Evolutionary conservation across 805 yeast genomes (phyloP).

Genomic region (Vanderwaltozyma verrucispora): DNA sequence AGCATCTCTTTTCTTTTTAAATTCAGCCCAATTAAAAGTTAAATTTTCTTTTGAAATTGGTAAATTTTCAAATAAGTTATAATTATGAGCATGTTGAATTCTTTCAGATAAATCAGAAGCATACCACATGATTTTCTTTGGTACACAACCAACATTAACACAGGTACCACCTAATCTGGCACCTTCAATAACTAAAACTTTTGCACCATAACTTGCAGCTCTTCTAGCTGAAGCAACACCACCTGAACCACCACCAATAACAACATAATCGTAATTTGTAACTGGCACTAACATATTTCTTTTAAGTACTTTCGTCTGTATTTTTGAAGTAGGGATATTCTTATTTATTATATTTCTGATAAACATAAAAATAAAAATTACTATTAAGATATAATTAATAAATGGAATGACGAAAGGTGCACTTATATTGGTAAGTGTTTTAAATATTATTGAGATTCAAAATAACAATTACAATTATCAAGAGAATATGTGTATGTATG

Average conservation of each 20-base stretch:
- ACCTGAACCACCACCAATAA: slow-evolving; percentile 98
- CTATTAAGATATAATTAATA: neutral
- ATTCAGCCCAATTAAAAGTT: slow-evolving; percentile 69
- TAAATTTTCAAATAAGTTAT: slow-evolving; percentile 62
- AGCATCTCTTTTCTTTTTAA: slow-evolving; percentile 87
- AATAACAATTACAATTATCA: too few relatives aligned
- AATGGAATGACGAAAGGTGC: too few relatives aligned
- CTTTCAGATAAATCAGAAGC: slow-evolving; percentile 83
- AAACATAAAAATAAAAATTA: neutral
- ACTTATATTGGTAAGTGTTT: too few relatives aligned
- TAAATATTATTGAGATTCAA: too few relatives aligned
- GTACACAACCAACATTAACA: slow-evolving; percentile 98
- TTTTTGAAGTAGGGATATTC: neutral
- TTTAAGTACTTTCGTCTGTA: neutral
- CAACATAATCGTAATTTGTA: slow-evolving; percentile 67
- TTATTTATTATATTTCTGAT: neutral
- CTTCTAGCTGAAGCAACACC: slow-evolving; percentile 98
- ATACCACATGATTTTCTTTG: slow-evolving; percentile 98
- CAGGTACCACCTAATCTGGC: slow-evolving; percentile 92
- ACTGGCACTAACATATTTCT: slow-evolving; percentile 46
- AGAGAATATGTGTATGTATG: too few relatives aligned
- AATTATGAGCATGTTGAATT: slow-evolving; percentile 63
- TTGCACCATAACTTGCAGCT: slow-evolving; percentile 90
- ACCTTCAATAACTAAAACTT: slow-evolving; percentile 72
- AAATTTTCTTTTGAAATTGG: slow-evolving; percentile 39